Conservation (phyloP, 2,329 filamentous ascomycete genomes). For the Xylariaceae sp. region DNA sequence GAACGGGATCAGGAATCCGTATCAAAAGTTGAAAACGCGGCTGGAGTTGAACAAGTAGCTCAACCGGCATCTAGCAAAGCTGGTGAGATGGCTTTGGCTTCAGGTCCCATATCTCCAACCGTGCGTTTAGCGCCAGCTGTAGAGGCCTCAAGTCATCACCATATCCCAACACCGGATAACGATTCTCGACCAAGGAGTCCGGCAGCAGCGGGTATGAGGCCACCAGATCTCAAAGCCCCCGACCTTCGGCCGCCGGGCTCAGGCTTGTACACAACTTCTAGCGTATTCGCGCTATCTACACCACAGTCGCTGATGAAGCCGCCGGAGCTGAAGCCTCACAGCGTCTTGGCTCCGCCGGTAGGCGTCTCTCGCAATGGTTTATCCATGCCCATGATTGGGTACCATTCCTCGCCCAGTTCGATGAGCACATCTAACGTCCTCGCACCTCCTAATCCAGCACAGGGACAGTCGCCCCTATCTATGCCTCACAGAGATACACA, state of each 20-base stretch:
- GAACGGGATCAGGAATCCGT: background rate
- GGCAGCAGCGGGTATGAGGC: slow-evolving; percentile 20
- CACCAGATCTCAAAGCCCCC: slow-evolving; percentile 26
- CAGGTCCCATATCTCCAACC: background rate
- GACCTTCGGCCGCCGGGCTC: slow-evolving; percentile 23
- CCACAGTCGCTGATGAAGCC: slow-evolving; percentile 29
- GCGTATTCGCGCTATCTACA: slow-evolving; percentile 31
- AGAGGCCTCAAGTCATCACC: background rate
- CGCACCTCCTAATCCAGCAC: slow-evolving; percentile 40
- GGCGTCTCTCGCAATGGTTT: slow-evolving; percentile 29
- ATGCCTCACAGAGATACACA: slow-evolving; percentile 29
- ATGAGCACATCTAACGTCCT: slow-evolving; percentile 36
- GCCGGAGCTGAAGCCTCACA: slow-evolving; percentile 28
- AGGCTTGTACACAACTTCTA: slow-evolving; percentile 28
- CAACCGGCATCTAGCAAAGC: background rate
- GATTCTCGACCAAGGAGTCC: slow-evolving; percentile 14
- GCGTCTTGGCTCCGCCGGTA: slow-evolving; percentile 30
- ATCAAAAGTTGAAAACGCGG: background rate
- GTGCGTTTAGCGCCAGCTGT: slow-evolving; percentile 3
- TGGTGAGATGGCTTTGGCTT: background rate
- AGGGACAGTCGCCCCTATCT: slow-evolving; percentile 34
- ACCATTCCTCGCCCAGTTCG: slow-evolving; percentile 23
- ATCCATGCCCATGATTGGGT: slow-evolving; percentile 35
- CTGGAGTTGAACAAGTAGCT: slow-evolving; percentile 6
- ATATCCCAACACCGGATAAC: slow-evolving; percentile 6